These are phyloP conservation scores for Beauveria rudraprayagi DNA, from an alignment of 2,329 filamentous ascomycete species.

Conservation along the genomic window DNA sequence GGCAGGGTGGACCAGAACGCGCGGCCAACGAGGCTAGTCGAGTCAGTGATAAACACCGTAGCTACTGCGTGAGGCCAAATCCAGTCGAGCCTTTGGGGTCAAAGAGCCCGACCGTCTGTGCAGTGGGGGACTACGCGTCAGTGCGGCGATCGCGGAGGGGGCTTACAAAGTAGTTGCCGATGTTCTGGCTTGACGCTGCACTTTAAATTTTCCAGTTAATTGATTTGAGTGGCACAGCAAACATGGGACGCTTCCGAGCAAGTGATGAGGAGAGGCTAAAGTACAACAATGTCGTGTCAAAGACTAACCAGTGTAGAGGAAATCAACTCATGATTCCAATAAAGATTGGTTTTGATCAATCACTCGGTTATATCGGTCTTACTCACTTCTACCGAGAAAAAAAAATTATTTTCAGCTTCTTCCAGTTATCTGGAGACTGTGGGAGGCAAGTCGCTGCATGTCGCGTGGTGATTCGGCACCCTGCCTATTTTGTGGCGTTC, in stretches of 20 bases:
- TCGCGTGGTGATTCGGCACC: not conserved
- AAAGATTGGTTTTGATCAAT: no score
- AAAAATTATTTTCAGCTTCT: not conserved
- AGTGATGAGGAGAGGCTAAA: no score
- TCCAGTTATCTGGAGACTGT: not conserved
- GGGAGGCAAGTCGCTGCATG: not conserved
- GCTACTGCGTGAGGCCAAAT: constrained; percentile 26
- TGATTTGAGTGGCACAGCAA: no score
- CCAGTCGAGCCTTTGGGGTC: constrained; percentile 46
- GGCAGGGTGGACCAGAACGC: constrained; percentile 52
- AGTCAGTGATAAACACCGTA: constrained; percentile 51
- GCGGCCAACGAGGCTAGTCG: constrained; percentile 50
- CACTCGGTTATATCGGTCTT: not conserved
- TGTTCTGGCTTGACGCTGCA: constrained; percentile 19
- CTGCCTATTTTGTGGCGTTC: no score
- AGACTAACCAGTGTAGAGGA: no score
- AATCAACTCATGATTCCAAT: no score
- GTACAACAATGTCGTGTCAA: no score
- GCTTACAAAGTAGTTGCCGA: constrained; percentile 42
- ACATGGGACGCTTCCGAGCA: no score
- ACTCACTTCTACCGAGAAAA: no score
- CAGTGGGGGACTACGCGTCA: no score
- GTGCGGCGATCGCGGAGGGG: no score
- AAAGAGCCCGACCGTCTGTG: constrained; percentile 45
- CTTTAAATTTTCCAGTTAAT: no score